Evolutionary conservation across 2,329 filamentous ascomycete genomes (phyloP).

Genomic region (Penicillium sp.): DNA sequence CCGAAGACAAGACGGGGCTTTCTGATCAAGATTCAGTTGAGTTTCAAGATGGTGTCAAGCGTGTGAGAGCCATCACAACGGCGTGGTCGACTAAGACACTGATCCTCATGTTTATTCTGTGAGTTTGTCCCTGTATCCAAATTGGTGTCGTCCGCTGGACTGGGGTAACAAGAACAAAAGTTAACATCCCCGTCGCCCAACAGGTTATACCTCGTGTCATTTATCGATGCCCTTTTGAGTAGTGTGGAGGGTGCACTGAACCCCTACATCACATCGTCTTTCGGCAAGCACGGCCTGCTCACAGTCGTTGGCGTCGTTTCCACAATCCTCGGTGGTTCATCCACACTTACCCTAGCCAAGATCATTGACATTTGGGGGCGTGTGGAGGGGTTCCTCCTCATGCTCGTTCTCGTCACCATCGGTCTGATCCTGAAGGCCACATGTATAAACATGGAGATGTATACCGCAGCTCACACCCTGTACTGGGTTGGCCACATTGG

Average conservation of each 20-base stretch:
- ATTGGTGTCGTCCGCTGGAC: background rate
- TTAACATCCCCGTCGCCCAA: background rate
- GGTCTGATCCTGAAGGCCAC: slow-evolving; percentile 13
- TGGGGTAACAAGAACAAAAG: background rate
- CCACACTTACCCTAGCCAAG: slow-evolving; percentile 8
- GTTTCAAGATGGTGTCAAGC: slow-evolving; percentile 8
- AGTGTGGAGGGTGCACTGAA: slow-evolving; percentile 3
- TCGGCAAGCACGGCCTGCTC: slow-evolving; percentile 6
- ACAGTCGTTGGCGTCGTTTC: slow-evolving; percentile 11
- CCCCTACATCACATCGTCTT: slow-evolving; percentile 9
- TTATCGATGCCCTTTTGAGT: slow-evolving; percentile 7
- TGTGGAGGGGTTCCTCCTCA: slow-evolving; percentile 9
- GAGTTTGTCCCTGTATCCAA: background rate
- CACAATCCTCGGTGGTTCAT: slow-evolving; percentile 12
- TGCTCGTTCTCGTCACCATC: slow-evolving; percentile 5
- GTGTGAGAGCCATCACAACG: slow-evolving; percentile 9
- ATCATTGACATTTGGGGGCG: slow-evolving; percentile 12
- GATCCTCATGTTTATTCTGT: slow-evolving; percentile 11
- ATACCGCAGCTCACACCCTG: slow-evolving; percentile 8
- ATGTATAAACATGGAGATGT: slow-evolving; percentile 9
- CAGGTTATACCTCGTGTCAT: slow-evolving; percentile 10
- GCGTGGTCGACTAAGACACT: slow-evolving; percentile 8
- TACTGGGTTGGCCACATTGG: slow-evolving; percentile 57
- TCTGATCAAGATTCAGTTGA: background rate
- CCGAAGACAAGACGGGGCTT: background rate